phyloP scores from a whole-genome alignment of 257 asterid species.

The Marsdenia floribunda region DNA sequence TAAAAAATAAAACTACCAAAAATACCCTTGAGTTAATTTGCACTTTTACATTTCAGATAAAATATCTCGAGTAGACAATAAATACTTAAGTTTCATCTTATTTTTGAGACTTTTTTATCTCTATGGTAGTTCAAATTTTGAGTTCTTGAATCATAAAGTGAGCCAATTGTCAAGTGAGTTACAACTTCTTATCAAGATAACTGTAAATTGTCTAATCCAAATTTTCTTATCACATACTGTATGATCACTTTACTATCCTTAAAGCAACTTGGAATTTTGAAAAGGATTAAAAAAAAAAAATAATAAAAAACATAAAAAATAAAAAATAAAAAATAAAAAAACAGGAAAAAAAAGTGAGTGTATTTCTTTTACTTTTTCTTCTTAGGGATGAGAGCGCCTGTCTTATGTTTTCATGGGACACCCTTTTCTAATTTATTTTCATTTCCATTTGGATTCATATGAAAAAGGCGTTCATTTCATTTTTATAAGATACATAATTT shows the following conservation, averaged over 20 bases:
- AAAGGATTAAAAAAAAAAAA: no score
- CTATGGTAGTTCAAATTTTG: no score
- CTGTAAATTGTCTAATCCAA: neutral
- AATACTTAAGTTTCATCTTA: no score
- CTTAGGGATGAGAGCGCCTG: neutral
- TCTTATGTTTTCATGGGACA: slow-evolving; percentile 2
- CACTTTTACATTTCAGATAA: no score
- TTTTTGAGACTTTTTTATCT: no score
- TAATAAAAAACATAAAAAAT: no score
- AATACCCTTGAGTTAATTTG: no score
- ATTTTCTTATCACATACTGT: neutral
- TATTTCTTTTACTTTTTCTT: neutral
- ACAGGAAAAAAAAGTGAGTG: neutral
- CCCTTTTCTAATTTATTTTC: neutral
- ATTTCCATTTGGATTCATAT: slow-evolving; percentile 1
- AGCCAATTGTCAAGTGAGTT: no score
- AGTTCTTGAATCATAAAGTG: no score
- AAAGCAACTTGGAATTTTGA: slow-evolving; percentile 1
- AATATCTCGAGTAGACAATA: no score
- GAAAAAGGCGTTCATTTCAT: neutral
- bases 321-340: no score
- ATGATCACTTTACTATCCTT: neutral
- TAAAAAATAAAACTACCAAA: no score
- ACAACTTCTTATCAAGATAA: neutral
- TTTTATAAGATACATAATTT: neutral